These are phyloP conservation scores for Cydonia oblonga DNA, from an alignment of 331 rosid genomes.

Conservation along the genomic window DNA sequence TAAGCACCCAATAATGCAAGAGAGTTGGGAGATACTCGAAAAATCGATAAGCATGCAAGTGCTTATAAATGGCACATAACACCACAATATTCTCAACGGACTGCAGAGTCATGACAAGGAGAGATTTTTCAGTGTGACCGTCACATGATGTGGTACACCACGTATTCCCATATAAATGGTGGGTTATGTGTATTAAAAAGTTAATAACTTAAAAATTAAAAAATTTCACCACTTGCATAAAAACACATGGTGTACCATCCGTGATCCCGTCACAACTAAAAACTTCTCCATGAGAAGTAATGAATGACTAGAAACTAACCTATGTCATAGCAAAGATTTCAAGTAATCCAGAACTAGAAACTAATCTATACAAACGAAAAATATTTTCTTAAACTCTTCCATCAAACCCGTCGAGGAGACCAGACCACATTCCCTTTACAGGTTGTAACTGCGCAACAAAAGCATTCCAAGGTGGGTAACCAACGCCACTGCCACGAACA, in stretches of 20 bases:
- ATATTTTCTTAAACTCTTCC: slow-evolving; percentile 55
- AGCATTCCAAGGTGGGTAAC: slow-evolving; percentile 57
- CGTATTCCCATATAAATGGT: no score
- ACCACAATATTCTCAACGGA: not conserved
- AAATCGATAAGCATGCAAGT: not conserved
- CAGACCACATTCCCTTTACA: slow-evolving; percentile 89
- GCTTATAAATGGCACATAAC: not conserved
- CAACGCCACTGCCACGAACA: slow-evolving; percentile 86
- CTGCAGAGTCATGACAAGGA: not conserved
- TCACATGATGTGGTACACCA: no score
- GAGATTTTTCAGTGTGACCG: no score
- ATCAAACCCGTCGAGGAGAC: slow-evolving; percentile 84
- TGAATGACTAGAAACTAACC: not conserved
- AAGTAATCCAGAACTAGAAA: not conserved
- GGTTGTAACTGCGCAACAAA: slow-evolving; percentile 83
- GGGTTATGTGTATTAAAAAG: no score
- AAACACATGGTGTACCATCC: no score
- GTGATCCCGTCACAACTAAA: no score
- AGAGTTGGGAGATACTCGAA: not conserved
- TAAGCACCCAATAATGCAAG: not conserved
- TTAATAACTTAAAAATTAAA: no score
- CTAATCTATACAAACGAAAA: slow-evolving; percentile 7
- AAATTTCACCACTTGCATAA: no score
- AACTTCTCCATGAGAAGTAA: not conserved
- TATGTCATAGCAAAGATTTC: not conserved